These are phyloP conservation scores for Pythium utonaiense DNA, from an alignment of 352 stramenopile genomes.

Conservation along the genomic window DNA sequence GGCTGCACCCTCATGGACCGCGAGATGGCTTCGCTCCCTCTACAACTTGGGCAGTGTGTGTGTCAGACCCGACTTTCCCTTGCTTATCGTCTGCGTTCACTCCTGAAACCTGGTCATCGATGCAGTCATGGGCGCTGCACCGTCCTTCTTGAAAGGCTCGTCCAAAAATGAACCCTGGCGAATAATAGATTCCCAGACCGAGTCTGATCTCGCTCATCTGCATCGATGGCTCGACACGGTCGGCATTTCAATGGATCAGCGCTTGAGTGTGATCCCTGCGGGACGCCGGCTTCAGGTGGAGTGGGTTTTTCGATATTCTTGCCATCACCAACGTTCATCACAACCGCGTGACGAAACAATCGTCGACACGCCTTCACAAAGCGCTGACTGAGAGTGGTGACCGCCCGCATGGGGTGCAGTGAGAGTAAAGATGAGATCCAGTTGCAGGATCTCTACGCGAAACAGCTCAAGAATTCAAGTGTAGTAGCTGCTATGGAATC, in stretches of 20 bases:
- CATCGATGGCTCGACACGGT: no score
- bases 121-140: neutral
- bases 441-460: slow-evolving; percentile 28
- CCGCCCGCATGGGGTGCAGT: slow-evolving; percentile 33
- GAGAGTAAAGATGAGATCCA: slow-evolving; percentile 37
- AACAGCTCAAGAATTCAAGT: slow-evolving; percentile 36
- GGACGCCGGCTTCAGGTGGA: no score
- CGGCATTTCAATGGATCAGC: no score
- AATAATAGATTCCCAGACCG: neutral
- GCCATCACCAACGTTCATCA: no score
- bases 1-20: slow-evolving; percentile 9
- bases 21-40: neutral
- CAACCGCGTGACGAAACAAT: neutral
- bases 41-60: neutral
- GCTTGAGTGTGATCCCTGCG: no score
- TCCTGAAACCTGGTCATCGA: neutral
- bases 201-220: neutral
- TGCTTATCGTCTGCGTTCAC: neutral
- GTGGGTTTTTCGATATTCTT: no score
- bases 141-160: neutral
- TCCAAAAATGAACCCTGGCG: neutral
- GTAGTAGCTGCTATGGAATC: slow-evolving; percentile 36
- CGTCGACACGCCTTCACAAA: neutral
- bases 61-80: neutral
- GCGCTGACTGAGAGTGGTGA: neutral